phyloP scores from a whole-genome alignment of 768 basidiomycete species.

The Dioszegia crocea region DNA sequence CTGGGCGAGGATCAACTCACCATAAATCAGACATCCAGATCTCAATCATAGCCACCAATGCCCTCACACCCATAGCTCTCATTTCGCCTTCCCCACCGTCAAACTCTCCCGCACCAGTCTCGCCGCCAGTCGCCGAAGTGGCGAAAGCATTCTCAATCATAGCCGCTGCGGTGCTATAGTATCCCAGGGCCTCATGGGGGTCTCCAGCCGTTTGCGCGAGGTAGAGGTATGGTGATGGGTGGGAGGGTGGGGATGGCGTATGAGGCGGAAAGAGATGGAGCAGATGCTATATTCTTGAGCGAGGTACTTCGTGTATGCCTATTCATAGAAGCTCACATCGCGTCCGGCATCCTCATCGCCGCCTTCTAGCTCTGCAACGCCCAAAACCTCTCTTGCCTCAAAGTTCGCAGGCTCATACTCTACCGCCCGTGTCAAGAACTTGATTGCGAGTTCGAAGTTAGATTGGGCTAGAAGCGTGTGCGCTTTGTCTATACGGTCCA shows the following conservation, averaged over 20 bases:
- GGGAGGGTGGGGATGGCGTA: conserved; percentile 51
- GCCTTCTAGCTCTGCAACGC: conserved; percentile 70
- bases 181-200: conserved; percentile 64
- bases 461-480: conserved; percentile 77
- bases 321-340: conserved; percentile 54
- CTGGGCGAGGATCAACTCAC: conserved; percentile 53
- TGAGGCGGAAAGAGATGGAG: conserved; percentile 58
- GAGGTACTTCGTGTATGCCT: background rate
- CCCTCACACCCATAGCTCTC: conserved; percentile 67
- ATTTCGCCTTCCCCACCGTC: conserved; percentile 53
- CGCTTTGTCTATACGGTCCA: conserved; percentile 57
- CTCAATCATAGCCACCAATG: conserved; percentile 82
- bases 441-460: conserved; percentile 73
- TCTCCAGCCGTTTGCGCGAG: conserved; percentile 81
- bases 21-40: conserved; percentile 98
- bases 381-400: conserved; percentile 74
- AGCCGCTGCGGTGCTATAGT: conserved; percentile 61
- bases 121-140: conserved; percentile 58
- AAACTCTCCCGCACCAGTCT: conserved; percentile 56
- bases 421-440: conserved; percentile 66
- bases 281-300: conserved; percentile 55
- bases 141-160: conserved; percentile 55
- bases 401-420: conserved; percentile 62
- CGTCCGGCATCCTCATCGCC: conserved; percentile 71
- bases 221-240: conserved; percentile 75